Percentiles rank a stretch among this genome's conserved stretches.
phyloP scores from a whole-genome alignment of 2,329 filamentous ascomycete species.

The Incumbomyces lentus region DNA sequence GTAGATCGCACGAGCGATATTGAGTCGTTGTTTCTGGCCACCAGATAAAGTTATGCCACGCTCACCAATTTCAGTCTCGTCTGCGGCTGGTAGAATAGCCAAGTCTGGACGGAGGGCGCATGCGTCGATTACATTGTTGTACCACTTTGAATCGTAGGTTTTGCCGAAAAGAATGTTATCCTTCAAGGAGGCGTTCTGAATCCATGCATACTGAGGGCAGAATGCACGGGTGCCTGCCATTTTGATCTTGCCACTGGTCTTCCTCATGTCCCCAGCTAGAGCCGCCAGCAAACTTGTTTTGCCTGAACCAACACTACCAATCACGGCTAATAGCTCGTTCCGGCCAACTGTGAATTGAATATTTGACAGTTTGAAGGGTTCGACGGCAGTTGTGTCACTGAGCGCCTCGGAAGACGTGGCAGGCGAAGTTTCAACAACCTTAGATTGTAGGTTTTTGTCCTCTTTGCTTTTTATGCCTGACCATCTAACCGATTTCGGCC shows the following conservation, averaged over 20 bases:
- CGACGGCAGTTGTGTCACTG: slow-evolving; percentile 19
- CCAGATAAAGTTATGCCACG: slow-evolving; percentile 91
- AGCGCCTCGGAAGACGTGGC: slow-evolving; percentile 17
- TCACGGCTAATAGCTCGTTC: slow-evolving; percentile 56
- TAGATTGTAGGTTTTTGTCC: slow-evolving; percentile 27
- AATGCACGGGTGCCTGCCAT: slow-evolving; percentile 76
- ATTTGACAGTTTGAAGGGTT: slow-evolving; percentile 33
- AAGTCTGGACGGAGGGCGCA: slow-evolving; percentile 79
- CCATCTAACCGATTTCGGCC: slow-evolving; percentile 30
- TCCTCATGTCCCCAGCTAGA: slow-evolving; percentile 87
- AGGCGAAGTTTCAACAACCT: slow-evolving; percentile 21
- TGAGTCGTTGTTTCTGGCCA: slow-evolving; percentile 88
- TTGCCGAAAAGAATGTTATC: slow-evolving; percentile 91
- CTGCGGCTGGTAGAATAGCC: slow-evolving; percentile 84
- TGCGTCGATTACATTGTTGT: slow-evolving; percentile 69
- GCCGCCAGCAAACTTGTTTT: slow-evolving; percentile 85
- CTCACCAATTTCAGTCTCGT: slow-evolving; percentile 87
- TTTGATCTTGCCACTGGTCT: slow-evolving; percentile 61
- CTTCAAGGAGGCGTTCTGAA: slow-evolving; percentile 78
- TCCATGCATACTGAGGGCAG: slow-evolving; percentile 96
- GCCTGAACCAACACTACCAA: slow-evolving; percentile 77
- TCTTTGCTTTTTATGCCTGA: slow-evolving; percentile 35
- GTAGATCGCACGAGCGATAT: slow-evolving; percentile 73
- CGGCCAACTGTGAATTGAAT: slow-evolving; percentile 34
- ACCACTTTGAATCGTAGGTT: slow-evolving; percentile 64